Percentiles rank a stretch among this genome's conserved stretches.
phyloP scores from a whole-genome alignment of 2,329 filamentous ascomycete species.

The Colletotrichum somersetense region DNA sequence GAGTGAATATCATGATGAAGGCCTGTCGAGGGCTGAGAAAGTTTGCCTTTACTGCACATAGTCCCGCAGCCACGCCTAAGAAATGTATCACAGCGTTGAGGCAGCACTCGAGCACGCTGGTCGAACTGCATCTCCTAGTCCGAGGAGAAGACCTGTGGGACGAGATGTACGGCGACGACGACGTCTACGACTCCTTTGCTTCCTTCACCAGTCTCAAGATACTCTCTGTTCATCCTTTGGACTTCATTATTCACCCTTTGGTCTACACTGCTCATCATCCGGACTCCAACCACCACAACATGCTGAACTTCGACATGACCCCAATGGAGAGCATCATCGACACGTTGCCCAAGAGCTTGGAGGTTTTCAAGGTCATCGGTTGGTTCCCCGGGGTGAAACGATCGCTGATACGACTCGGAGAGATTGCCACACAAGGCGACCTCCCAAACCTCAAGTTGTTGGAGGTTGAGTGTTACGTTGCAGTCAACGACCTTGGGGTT shows the following conservation, averaged over 20 bases:
- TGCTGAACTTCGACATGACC: too few relatives aligned
- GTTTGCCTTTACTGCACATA: too few relatives aligned
- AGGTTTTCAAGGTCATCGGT: not conserved
- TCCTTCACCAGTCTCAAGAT: not conserved
- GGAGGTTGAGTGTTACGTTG: too few relatives aligned
- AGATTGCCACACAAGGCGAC: not conserved
- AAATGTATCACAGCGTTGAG: too few relatives aligned
- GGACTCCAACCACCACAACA: too few relatives aligned
- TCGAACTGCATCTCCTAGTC: not conserved
- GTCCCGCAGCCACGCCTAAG: not conserved
- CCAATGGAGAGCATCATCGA: not conserved
- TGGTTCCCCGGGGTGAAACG: fast-evolving
- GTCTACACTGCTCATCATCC: too few relatives aligned
- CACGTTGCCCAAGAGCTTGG: not conserved
- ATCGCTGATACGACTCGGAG: not conserved
- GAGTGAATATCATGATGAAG: not conserved
- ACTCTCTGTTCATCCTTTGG: not conserved
- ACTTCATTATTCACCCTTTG: too few relatives aligned
- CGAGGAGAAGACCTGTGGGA: not conserved
- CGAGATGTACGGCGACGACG: not conserved
- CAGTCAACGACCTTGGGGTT: too few relatives aligned
- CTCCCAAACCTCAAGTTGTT: not conserved
- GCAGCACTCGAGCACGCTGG: not conserved
- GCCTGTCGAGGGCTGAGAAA: not conserved
- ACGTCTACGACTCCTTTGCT: not conserved